Evolutionary conservation across 2,329 filamentous ascomycete species (phyloP).

Genomic region (Periglandula ipomoeae): DNA sequence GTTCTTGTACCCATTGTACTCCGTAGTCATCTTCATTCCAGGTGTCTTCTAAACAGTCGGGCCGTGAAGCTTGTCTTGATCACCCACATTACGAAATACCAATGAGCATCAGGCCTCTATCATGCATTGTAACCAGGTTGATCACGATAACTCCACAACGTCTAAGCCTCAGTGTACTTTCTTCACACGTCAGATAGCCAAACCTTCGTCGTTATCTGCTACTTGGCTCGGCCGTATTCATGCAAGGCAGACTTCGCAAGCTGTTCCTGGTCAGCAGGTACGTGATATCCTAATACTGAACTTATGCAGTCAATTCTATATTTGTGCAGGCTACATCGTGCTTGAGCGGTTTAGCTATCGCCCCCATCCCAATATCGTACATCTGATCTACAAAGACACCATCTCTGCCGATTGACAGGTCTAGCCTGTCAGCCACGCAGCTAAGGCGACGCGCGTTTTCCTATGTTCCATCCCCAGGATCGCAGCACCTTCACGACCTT

Average conservation of each 20-base stretch:
- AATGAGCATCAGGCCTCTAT: background rate
- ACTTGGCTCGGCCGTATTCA: too few species aligned
- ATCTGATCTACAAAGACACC: background rate
- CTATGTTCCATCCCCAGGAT: constrained; percentile 91
- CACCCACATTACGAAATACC: background rate
- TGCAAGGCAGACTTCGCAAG: background rate
- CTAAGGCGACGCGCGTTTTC: constrained; percentile 46
- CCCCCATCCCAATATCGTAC: constrained; percentile 3
- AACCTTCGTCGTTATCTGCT: background rate
- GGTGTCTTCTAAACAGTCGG: too few species aligned
- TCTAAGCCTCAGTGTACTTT: background rate
- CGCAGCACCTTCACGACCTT: constrained; percentile 87
- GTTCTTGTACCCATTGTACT: too few species aligned
- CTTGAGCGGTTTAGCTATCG: background rate
- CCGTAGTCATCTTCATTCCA: too few species aligned
- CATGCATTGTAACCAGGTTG: background rate
- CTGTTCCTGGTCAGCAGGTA: background rate
- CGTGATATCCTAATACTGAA: background rate
- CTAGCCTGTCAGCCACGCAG: background rate
- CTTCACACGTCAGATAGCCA: background rate
- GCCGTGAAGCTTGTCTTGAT: background rate
- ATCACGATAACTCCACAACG: background rate
- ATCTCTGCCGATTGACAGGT: background rate
- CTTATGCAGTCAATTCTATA: background rate
- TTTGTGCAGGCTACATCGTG: background rate